phyloP scores from a whole-genome alignment of 1,139 yeast genomes.

The Debaryomyces sp. region DNA sequence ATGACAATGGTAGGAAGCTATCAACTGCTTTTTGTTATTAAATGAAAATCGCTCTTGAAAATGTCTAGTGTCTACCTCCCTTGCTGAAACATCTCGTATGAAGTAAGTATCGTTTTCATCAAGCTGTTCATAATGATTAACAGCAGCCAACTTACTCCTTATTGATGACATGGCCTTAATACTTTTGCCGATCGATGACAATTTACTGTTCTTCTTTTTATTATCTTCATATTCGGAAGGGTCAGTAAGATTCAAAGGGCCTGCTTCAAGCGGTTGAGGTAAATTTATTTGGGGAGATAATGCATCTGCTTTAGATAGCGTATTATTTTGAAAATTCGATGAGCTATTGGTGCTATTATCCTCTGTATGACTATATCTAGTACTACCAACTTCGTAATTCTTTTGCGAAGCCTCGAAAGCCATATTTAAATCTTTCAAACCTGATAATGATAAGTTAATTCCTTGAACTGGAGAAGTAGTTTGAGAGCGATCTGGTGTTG shows the following conservation, averaged over 20 bases:
- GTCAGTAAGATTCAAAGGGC: slow-evolving; percentile 33
- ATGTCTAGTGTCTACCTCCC: slow-evolving; percentile 50
- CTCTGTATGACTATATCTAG: slow-evolving; percentile 22
- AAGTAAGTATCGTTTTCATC: slow-evolving; percentile 52
- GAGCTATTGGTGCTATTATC: neutral
- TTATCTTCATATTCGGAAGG: slow-evolving; percentile 25
- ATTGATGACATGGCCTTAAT: slow-evolving; percentile 39
- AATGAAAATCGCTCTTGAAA: slow-evolving; percentile 71
- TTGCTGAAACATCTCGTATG: slow-evolving; percentile 43
- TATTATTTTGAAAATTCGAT: slow-evolving; percentile 2
- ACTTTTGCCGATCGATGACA: slow-evolving; percentile 29
- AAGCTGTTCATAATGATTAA: slow-evolving; percentile 53
- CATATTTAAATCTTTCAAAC: slow-evolving; percentile 36
- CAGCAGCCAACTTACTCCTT: slow-evolving; percentile 62
- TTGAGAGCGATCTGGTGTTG: slow-evolving; percentile 1
- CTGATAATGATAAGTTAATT: slow-evolving; percentile 31
- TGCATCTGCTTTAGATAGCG: neutral
- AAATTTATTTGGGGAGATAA: neutral
- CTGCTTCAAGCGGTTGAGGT: slow-evolving; percentile 10
- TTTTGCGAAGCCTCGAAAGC: slow-evolving; percentile 34
- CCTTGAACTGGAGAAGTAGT: slow-evolving; percentile 1
- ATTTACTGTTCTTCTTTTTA: slow-evolving; percentile 13
- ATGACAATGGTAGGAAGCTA: slow-evolving; percentile 75
- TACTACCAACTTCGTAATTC: slow-evolving; percentile 26
- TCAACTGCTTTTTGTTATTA: slow-evolving; percentile 49